These are phyloP conservation scores for Aspergillus sp. DNA, from an alignment of 2,329 filamentous ascomycete species.

Conservation along the genomic window DNA sequence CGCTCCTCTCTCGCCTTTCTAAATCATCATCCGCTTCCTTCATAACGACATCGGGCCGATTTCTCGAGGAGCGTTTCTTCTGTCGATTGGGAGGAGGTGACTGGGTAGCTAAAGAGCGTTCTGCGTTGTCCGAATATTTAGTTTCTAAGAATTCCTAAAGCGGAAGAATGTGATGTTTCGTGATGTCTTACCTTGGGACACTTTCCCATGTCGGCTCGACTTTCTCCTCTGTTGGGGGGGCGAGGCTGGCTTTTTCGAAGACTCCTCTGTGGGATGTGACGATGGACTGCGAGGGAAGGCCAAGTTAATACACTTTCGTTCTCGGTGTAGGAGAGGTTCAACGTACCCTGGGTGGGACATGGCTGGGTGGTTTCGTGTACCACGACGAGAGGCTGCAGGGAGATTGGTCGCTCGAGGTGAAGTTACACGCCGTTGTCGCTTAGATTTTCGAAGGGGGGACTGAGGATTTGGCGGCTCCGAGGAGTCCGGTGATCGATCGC, in stretches of 20 bases:
- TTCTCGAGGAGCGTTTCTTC: constrained; percentile 56
- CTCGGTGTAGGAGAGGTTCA: constrained; percentile 14
- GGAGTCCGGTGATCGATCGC: constrained; percentile 45
- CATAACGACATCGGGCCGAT: constrained; percentile 69
- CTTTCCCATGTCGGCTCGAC: constrained; percentile 70
- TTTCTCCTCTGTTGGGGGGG: constrained; percentile 70
- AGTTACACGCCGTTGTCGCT: constrained; percentile 68
- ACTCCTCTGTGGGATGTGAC: constrained; percentile 64
- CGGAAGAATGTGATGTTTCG: not conserved
- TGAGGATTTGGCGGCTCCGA: constrained; percentile 32
- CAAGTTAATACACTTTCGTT: constrained; percentile 14
- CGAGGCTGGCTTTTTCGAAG: constrained; percentile 54
- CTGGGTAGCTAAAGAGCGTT: constrained; percentile 35
- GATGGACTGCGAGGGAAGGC: constrained; percentile 52
- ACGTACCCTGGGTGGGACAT: constrained; percentile 46
- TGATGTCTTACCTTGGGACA: constrained; percentile 49
- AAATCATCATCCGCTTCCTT: constrained; percentile 64
- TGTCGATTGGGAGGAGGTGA: constrained; percentile 42
- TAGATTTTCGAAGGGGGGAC: constrained; percentile 59
- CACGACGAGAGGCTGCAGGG: constrained; percentile 45
- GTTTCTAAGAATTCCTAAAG: not conserved
- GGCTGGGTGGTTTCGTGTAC: constrained; percentile 33
- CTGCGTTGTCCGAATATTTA: constrained; percentile 22
- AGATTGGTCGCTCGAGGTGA: constrained; percentile 37
- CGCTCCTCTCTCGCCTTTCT: constrained; percentile 37